Base-by-base conservation (phyloP, 805 yeast genomes). In the Brettanomyces sp. region DNA sequence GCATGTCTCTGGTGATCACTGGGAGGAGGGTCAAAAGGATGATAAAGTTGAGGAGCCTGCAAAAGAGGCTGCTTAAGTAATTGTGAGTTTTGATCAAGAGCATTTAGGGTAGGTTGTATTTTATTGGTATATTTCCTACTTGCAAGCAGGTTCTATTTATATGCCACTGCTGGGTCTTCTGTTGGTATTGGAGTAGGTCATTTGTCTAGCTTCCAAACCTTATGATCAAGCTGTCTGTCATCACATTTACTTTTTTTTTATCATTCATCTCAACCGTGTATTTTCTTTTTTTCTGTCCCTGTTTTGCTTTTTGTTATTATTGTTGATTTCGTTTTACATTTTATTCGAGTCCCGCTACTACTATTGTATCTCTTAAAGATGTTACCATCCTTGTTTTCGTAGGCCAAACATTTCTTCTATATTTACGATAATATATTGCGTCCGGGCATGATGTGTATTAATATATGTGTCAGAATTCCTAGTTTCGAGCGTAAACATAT, bases 1-100 rank as follows among this genome's bases (percentile, higher is more conserved):
- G 52, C 76, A 72, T 45, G 73, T 69, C 52, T 70, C 73, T 43
- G 81, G 74, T 56, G 72, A 70, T 59, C 78, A 71, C 61, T 73
- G 76, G 64, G 78, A 41, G 13, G 52, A 49, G 40, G 45, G 42
- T 34, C 41, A 49, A 33, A 39, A 46, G 28, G 37, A 43, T 9
- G 47, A 52, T 43, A 35, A 35, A n/a, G 37, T 11, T 32, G 44
- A 32, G 12, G 38, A 41, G 37, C 38, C 39, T 6, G 45, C 41
- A 9, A 55, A 58, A 39, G 59, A 52, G 42, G 51, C 58, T 43
- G 65, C 63, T 51, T 62, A 52, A 59, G 39, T 35, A 28, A 35
- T 12, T 35, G 37, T 28, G 11, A 2, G 7, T 28, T 28, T 28
- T 28, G 32, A 28, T 28, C 32, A 9, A 28, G 32, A 28, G 11